Conservation (phyloP, 2,329 filamentous ascomycete species). For the Gnomoniopsis sp. region DNA sequence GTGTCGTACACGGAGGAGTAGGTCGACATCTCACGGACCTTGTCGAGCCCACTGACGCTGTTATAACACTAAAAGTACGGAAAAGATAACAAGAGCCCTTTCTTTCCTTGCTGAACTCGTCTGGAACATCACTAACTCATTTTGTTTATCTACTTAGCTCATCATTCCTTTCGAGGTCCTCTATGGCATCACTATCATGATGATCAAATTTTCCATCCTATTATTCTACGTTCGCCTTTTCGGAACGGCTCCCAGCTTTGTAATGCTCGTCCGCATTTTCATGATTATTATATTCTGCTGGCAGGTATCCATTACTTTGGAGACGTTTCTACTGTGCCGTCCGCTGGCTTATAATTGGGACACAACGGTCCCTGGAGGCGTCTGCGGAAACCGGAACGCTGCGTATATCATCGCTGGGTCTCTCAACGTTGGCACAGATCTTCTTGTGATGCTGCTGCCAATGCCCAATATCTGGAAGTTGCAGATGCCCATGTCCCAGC, state of each 20-base stretch:
- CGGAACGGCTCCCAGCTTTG: neutral
- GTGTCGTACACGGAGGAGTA: neutral
- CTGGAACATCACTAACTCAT: neutral
- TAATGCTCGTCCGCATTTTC: neutral
- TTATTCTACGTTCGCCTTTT: constrained; percentile 7
- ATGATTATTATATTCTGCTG: neutral
- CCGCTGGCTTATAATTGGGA: constrained; percentile 10
- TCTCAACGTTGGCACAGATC: constrained; percentile 3
- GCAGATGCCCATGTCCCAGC: neutral
- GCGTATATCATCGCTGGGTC: constrained; percentile 3
- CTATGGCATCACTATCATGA: constrained; percentile 8
- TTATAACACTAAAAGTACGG: neutral
- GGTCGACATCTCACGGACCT: neutral
- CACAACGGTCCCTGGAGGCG: neutral
- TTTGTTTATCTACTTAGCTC: neutral
- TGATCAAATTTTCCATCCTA: constrained; percentile 3
- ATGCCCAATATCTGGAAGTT: constrained; percentile 1
- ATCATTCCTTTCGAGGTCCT: constrained; percentile 8
- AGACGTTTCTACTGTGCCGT: constrained; percentile 8
- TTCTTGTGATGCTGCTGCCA: constrained; percentile 3
- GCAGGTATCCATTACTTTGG: constrained; percentile 3
- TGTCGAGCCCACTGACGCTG: neutral
- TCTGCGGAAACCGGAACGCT: constrained; percentile 6
- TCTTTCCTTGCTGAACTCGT: neutral
- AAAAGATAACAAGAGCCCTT: neutral